Evolutionary conservation across 192 early-diverging fungal genomes (phyloP), one percentile per base, ranked within the genome.

Genomic region (Linderina pennispora): DNA sequence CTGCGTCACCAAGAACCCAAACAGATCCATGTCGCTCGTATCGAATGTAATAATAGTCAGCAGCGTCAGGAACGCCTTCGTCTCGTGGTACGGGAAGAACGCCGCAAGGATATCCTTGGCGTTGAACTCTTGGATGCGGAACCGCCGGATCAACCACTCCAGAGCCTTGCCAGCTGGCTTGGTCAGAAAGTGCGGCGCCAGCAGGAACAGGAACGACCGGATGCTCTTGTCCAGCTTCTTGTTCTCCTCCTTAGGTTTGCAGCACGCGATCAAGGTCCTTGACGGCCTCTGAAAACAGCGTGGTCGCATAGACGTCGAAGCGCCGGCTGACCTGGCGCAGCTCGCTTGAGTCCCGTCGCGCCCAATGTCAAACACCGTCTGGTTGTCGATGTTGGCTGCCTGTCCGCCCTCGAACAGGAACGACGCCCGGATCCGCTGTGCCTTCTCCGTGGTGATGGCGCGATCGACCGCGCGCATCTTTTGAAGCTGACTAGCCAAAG

Each of bases 51-150:
- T 70, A 23, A 92, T 77, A 19, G 77, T 75, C 4, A 90, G 78
- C 79, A 98, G 79, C 38, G 82, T 79, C 40, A 86, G 72, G 72
- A 97, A 98, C 31, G 82, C 77, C 45, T 81, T 79, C 9, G 92
- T 91, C 55, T 97, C 93, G 48, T 98, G 92, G 68, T 90, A 98
- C 20, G 96, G 96, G 40, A 98, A 55, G 22, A 96, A 75, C 24
- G 82, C 82, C 15, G 69, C 79, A 19, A 98, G 34, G 3, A 95
- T 50, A 5, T 76, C 76, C 26, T 89, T 84, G 18, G 90, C 69
- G 55, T 96, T 98, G 66, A 85, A 82, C 53, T 91, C 87, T 47
- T 98, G 69, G 51, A 98, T 88, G 34, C 82, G 66, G 70, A 78
- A 83, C 40, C 90, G 78, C 23, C 92, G 80, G 13, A 97, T 68